Percentiles rank a stretch among this genome's conserved stretches.
phyloP scores from a whole-genome alignment of 2,329 filamentous ascomycete species.

The Lecanicillium sp. region DNA sequence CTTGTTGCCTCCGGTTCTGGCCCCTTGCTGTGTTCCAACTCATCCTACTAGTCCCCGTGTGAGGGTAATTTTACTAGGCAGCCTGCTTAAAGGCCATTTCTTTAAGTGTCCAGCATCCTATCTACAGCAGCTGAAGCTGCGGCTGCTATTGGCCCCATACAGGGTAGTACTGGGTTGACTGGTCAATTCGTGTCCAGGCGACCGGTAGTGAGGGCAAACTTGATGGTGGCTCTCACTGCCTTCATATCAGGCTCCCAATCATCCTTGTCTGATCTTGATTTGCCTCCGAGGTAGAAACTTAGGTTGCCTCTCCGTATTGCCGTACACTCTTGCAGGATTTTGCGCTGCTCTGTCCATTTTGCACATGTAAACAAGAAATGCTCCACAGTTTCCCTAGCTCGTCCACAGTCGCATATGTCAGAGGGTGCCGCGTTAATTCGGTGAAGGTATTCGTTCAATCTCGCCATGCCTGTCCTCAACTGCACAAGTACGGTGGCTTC shows the following conservation, averaged over 20 bases:
- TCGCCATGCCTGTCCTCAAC: constrained; percentile 6
- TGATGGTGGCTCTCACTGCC: constrained; percentile 2
- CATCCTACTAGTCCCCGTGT: neutral
- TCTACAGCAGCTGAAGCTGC: constrained; percentile 3
- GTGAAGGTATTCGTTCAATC: constrained; percentile 6
- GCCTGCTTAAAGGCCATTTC: constrained; percentile 1
- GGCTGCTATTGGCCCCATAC: neutral
- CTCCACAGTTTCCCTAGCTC: constrained; percentile 1
- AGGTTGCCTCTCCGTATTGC: neutral
- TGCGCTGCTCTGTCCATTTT: neutral
- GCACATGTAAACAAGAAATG: neutral
- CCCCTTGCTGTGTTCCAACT: neutral
- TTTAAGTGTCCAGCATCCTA: constrained; percentile 5
- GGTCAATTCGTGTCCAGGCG: neutral
- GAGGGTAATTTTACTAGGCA: neutral
- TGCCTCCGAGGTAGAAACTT: constrained; percentile 3
- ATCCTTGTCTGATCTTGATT: neutral
- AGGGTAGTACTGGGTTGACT: neutral
- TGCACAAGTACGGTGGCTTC: constrained; percentile 6
- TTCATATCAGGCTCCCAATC: constrained; percentile 1
- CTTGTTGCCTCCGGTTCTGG: constrained; percentile 1
- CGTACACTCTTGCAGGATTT: neutral
- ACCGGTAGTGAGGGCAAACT: constrained; percentile 4
- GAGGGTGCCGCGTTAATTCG: neutral
- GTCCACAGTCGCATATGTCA: neutral